A percentile compares a stretch with the other conserved stretches of the same genome.
phyloP scores from a whole-genome alignment of 2,329 filamentous ascomycete genomes.

The Diplodia corticola region DNA sequence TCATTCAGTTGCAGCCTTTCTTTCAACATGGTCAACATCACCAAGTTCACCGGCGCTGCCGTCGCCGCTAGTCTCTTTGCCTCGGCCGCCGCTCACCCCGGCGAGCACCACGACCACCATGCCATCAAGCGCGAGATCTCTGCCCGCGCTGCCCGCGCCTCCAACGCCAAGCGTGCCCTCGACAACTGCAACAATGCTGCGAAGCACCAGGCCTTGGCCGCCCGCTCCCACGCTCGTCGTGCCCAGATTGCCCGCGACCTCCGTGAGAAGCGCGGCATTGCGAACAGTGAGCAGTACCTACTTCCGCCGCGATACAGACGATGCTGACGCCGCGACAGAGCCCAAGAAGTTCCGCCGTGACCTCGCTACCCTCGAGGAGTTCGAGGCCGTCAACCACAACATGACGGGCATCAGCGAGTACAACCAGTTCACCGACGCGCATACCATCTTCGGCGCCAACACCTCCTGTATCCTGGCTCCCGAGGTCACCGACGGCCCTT shows the following conservation, averaged over 20 bases:
- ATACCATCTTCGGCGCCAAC: constrained; percentile 35
- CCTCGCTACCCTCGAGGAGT: constrained; percentile 34
- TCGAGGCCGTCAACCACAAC: constrained; percentile 35
- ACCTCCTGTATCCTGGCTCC: constrained; percentile 38
- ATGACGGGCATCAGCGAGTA: constrained; percentile 31
- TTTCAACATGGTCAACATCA: constrained; percentile 29
- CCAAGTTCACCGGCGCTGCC: constrained; percentile 28
- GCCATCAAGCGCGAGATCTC: constrained; percentile 36
- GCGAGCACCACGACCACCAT: constrained; percentile 36
- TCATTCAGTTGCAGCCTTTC: not conserved
- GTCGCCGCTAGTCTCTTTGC: constrained; percentile 28
- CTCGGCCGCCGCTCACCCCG: constrained; percentile 33
- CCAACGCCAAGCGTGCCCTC: constrained; percentile 29
- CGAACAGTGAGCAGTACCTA: constrained; percentile 22
- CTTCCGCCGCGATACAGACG: not conserved
- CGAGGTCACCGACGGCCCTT: constrained; percentile 37
- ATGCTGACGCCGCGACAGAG: constrained; percentile 12
- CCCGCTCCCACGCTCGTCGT: constrained; percentile 29
- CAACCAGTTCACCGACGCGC: constrained; percentile 29
- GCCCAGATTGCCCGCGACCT: constrained; percentile 27
- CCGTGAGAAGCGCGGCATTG: constrained; percentile 32
- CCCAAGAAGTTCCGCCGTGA: constrained; percentile 33
- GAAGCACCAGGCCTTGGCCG: constrained; percentile 29
- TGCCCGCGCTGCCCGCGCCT: constrained; percentile 29
- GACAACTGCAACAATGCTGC: constrained; percentile 27